phyloP scores from a whole-genome alignment of 768 basidiomycete genomes.

The Lactifluus rugatus region DNA sequence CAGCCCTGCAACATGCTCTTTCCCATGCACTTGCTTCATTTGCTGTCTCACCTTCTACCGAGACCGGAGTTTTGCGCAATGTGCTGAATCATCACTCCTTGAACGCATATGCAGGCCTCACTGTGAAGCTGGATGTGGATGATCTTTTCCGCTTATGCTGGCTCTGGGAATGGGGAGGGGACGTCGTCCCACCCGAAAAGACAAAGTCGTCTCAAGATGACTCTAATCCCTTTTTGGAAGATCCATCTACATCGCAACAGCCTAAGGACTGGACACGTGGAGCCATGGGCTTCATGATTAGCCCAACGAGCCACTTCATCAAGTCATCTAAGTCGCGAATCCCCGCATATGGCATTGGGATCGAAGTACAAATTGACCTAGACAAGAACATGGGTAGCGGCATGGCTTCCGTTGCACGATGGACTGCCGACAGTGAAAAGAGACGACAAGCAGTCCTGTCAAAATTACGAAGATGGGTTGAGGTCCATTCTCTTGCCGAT shows the following conservation, averaged over 20 bases:
- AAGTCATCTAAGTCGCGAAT: conserved; percentile 56
- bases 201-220: conserved; percentile 19
- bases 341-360: conserved; percentile 76
- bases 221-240: conserved; percentile 23
- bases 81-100: conserved; percentile 72
- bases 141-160: conserved; percentile 74
- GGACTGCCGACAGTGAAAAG: conserved; percentile 62
- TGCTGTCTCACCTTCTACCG: conserved; percentile 64
- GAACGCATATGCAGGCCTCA: conserved; percentile 55
- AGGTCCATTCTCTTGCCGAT: conserved; percentile 34
- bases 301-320: conserved; percentile 62
- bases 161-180: conserved; percentile 82
- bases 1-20: conserved; percentile 68
- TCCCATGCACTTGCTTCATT: conserved; percentile 80
- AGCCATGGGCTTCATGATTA: conserved; percentile 70
- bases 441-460: conserved; percentile 47
- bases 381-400: conserved; percentile 71
- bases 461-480: conserved; percentile 57
- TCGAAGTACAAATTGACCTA: conserved; percentile 79
- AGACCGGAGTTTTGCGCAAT: conserved; percentile 66
- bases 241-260: conserved; percentile 23
- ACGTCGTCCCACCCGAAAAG: conserved; percentile 28
- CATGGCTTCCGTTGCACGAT: conserved; percentile 85
- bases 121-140: conserved; percentile 52
- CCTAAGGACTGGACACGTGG: conserved; percentile 69